Conservation (phyloP, 148 eudicot genomes). For the Arbutus unedo region DNA sequence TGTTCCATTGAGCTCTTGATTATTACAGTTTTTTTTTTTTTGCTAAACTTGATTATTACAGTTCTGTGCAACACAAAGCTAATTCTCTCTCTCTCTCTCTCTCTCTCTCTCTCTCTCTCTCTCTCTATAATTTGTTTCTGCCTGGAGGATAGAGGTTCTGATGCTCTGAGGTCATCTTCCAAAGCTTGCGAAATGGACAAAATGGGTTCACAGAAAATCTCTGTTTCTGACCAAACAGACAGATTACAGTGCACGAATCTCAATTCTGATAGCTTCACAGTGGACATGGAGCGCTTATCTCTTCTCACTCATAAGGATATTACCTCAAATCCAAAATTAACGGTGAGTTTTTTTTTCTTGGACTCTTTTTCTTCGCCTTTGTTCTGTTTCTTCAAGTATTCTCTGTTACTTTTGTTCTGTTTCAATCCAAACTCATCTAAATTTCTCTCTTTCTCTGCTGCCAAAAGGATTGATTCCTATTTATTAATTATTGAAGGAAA, state of each 20-base stretch:
- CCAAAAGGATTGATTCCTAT: not conserved
- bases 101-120: conserved; percentile 8
- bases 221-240: conserved; percentile 38
- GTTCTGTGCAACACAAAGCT: not conserved
- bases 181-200: conserved; percentile 21
- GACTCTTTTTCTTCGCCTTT: conserved; percentile 1
- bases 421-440: not conserved
- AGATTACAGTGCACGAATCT: conserved; percentile 16
- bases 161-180: conserved; percentile 9
- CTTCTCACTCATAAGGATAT: conserved; percentile 44
- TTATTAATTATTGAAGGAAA: not conserved
- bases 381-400: not conserved
- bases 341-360: conserved; percentile 34
- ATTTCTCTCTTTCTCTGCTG: not conserved
- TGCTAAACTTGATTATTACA: not conserved
- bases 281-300: conserved; percentile 61
- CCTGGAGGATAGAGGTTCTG: conserved; percentile 29
- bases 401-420: not conserved
- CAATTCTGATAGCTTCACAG: conserved; percentile 48
- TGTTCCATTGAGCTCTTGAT: conserved; percentile 21
- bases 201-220: conserved; percentile 25
- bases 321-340: conserved; percentile 49
- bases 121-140: not conserved
- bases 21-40: too few relatives aligned
- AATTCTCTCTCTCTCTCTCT: not conserved